Percentiles rank a stretch among this genome's conserved stretches.
Conservation (phyloP, 495 filamentous ascomycete species). For the Penicillium verhagenii region DNA sequence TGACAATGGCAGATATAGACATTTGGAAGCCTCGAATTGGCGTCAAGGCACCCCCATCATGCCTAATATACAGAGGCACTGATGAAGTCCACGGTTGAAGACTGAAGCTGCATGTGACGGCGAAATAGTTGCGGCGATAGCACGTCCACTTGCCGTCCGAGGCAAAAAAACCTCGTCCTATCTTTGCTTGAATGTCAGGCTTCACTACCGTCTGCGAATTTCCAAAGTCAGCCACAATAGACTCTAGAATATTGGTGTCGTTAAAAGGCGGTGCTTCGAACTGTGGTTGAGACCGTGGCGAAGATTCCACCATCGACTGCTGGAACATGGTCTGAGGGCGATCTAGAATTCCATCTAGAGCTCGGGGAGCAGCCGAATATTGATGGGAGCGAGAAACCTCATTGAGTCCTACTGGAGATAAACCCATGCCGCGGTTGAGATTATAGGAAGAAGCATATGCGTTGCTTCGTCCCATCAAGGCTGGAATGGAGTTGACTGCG, state of each 20-base stretch:
- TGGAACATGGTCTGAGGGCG: constrained; percentile 34
- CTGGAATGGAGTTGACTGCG: constrained; percentile 25
- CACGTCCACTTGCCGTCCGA: constrained; percentile 91
- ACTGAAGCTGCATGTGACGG: constrained; percentile 78
- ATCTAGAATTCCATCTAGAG: constrained; percentile 35
- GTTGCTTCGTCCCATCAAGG: constrained; percentile 37
- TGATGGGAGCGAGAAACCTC: constrained; percentile 34
- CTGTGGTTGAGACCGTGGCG: constrained; percentile 31
- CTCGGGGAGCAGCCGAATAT: constrained; percentile 37
- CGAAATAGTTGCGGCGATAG: constrained; percentile 93
- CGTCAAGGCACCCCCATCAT: constrained; percentile 52
- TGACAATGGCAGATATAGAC: constrained; percentile 82
- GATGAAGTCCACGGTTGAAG: constrained; percentile 52
- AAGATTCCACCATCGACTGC: constrained; percentile 31
- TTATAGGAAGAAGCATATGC: constrained; percentile 36
- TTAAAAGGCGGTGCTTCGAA: constrained; percentile 55
- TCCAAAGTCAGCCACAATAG: constrained; percentile 53
- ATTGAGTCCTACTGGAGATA: constrained; percentile 34
- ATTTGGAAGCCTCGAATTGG: constrained; percentile 70
- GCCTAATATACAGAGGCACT: constrained; percentile 45
- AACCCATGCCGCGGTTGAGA: constrained; percentile 32
- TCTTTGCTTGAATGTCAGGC: constrained; percentile 77
- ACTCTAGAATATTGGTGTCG: constrained; percentile 55
- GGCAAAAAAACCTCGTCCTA: constrained; percentile 91
- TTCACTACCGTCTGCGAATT: constrained; percentile 53